Base-by-base conservation (phyloP, 2,329 filamentous ascomycete genomes). In the Tolypocladium ovalisporum region DNA sequence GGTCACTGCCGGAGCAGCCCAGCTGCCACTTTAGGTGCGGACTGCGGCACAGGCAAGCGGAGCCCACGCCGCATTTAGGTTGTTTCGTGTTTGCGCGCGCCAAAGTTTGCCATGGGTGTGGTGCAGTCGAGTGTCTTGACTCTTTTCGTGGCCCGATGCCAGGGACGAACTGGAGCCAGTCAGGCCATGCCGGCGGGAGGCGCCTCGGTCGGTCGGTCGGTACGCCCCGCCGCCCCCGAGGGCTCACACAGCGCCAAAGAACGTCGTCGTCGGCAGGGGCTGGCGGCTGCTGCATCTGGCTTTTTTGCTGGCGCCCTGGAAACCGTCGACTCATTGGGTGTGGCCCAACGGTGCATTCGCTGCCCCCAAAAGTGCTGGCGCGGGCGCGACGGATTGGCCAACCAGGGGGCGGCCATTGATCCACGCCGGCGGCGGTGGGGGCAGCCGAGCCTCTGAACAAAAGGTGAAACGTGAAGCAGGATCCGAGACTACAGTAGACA, bases 11-110 rank as follows among this genome's bases (percentile, higher is more conserved):
- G 42, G 24, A 17, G 42, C 44, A 32, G 44, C 6, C 44, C 44
- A 49, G 9, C n/a, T n/a, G n/a, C n/a, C n/a, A n/a, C n/a, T n/a
- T n/a, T n/a, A n/a, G n/a, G n/a, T n/a, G n/a, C n/a, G n/a, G n/a
- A n/a, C n/a, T n/a, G n/a, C n/a, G n/a, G 13, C 42, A 29, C 24
- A 19, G 42, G 42, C 42, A 35, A 39, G n/a, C 24, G n/a, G 37
- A 32, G 37, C 24, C 53, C 36, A n/a, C 29, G 24, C n/a, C 19
- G 32, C 37, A 17, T 27, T 44, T 42, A 24, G 40, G n/a, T 22
- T 6, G 56, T 55, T 52, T 58, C 53, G 52, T 17, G 40, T 58
- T 40, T 47, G 39, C 56, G 56, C 56, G 56, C 56, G 56, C 52
- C 53, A 56, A 35, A 37, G 8, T 10, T 24, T n/a, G n/a, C n/a